Evolutionary conservation across 2,329 filamentous ascomycete genomes (phyloP), one percentile per base, ranked within the genome.

Genomic region (Claviceps pazoutovae): DNA sequence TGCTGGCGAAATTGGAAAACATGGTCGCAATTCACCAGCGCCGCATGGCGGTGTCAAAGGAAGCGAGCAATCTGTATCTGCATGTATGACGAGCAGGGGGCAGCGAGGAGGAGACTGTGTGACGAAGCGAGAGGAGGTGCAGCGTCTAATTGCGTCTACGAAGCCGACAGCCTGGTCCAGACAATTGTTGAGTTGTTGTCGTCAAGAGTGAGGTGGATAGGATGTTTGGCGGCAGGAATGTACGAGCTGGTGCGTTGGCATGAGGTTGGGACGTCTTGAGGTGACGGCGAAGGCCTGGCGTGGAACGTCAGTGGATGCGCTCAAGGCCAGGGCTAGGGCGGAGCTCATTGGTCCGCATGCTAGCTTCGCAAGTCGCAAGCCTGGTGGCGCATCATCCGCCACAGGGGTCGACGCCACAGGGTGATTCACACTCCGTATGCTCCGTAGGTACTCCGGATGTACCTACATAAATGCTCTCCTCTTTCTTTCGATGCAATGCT

Each of bases 1-100:
- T 83, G 69, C 80, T 91, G 61, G 86, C 74, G 57, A 81, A 66
- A 67, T 75, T 79, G 69, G 72, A 76, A 67, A 80, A 76, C 77
- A 80, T 81, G 68, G 61, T 70, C 60, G 65, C 65, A 55, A 55
- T 65, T 34, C 64, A 67, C 56, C 63, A 62, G 63, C 64, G 68
- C 68, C 63, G 66, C 68, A 71, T 71, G 62, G 61, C 67, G 66
- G 56, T 61, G 39, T 48, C 39, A 36, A 47, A 21, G 30, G 23
- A 34, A 19, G 39, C 38, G 49, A 36, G 49, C 49, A 44, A 39
- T 34, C 39, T 19, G 48, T 16, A 39, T 34, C 39, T 19, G 48
- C 16, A n/a, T 17, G 41, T 17, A n/a, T 42, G 55, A 52, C 51
- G 49, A 50, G 41, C 26, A 30, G 14, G 36, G 21, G 47, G 16